A percentile compares a stretch with the other conserved stretches of the same genome.
phyloP scores from a whole-genome alignment of 129 eudicot genomes.

The Artemisia tridentata region DNA sequence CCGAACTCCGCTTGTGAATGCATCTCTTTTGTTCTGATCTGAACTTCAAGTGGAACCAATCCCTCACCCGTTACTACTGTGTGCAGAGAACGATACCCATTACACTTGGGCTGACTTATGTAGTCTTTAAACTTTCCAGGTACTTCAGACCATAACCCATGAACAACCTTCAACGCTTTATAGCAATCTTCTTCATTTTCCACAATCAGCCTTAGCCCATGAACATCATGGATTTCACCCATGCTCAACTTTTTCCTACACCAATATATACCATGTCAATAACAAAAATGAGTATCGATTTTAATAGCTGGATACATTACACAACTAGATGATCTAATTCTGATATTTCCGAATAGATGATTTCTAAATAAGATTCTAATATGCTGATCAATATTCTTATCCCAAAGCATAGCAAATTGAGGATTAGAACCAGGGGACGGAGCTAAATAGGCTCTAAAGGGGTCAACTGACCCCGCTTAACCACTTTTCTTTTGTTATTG shows the following conservation, averaged over 20 bases:
- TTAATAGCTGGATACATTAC: not conserved
- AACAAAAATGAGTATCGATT: not conserved
- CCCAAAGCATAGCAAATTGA: not conserved
- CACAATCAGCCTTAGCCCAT: conserved; percentile 91
- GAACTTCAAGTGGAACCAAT: conserved; percentile 87
- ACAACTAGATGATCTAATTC: too few relatives aligned
- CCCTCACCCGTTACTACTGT: conserved; percentile 83
- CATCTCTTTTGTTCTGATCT: conserved; percentile 84
- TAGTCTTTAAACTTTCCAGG: conserved; percentile 96
- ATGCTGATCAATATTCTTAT: not conserved
- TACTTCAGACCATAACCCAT: conserved; percentile 70
- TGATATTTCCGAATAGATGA: too few relatives aligned
- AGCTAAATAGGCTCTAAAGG: too few relatives aligned
- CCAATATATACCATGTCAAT: conserved; percentile 1
- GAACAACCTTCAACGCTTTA: conserved; percentile 67
- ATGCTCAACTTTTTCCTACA: conserved; percentile 81
- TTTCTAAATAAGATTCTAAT: not conserved
- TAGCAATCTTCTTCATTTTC: conserved; percentile 87
- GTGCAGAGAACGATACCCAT: conserved; percentile 93
- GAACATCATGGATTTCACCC: conserved; percentile 89
- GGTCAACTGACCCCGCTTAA: too few relatives aligned
- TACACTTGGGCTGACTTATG: conserved; percentile 63
- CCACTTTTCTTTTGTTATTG: too few relatives aligned
- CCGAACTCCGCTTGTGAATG: conserved; percentile 93
- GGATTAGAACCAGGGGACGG: too few relatives aligned